Conservation (phyloP, 2,329 filamentous ascomycete genomes). For the Alternaria sp. region DNA sequence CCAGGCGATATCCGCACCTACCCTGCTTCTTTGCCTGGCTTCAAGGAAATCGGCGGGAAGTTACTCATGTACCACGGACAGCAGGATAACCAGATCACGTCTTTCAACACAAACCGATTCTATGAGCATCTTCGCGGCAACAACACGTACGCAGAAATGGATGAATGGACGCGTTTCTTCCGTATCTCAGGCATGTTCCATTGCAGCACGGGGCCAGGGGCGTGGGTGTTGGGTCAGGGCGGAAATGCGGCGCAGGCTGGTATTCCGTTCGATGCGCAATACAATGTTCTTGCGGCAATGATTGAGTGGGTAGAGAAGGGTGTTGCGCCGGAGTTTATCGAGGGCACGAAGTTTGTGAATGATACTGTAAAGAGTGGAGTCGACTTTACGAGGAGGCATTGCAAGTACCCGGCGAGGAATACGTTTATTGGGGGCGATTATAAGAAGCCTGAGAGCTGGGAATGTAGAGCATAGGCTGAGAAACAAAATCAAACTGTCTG, state of each 20-base stretch:
- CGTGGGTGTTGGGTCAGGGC: constrained; percentile 42
- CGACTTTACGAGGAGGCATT: constrained; percentile 55
- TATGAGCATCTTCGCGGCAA: constrained; percentile 50
- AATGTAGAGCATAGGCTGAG: constrained; percentile 10
- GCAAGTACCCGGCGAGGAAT: constrained; percentile 36
- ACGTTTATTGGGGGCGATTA: constrained; percentile 26
- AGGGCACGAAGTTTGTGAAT: constrained; percentile 42
- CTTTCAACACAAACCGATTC: constrained; percentile 52
- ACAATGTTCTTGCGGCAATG: constrained; percentile 48
- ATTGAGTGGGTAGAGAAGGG: constrained; percentile 53
- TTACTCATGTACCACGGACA: constrained; percentile 54
- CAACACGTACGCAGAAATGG: constrained; percentile 15
- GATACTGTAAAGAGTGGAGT: constrained; percentile 51
- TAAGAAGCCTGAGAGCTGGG: constrained; percentile 33
- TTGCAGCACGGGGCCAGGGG: constrained; percentile 56
- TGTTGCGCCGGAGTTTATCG: constrained; percentile 46
- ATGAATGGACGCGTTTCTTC: constrained; percentile 56
- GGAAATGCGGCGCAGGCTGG: constrained; percentile 24
- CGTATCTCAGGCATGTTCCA: constrained; percentile 60
- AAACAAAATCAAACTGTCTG: not conserved
- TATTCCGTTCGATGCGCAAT: constrained; percentile 18
- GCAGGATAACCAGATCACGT: constrained; percentile 54
- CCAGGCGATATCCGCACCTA: constrained; percentile 47
- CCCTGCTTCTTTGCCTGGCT: constrained; percentile 39
- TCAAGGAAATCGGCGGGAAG: constrained; percentile 50